Conservation (phyloP, 2,329 filamentous ascomycete species). For the Alternaria sp. region DNA sequence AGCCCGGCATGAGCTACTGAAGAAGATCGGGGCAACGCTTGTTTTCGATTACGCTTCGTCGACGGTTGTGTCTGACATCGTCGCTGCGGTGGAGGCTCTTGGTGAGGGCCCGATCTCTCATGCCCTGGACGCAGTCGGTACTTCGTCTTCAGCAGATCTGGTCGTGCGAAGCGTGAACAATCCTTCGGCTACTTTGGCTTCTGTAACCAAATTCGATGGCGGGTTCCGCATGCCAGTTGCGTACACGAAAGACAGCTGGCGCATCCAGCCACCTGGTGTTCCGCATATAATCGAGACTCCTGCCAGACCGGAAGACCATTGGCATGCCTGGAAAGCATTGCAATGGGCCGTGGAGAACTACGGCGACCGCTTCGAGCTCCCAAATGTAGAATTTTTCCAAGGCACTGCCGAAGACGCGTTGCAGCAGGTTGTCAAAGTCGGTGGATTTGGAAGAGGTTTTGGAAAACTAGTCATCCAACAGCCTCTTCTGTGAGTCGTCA, state of each 20-base stretch:
- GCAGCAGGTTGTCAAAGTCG: neutral
- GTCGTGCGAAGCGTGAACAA: neutral
- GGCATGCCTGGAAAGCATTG: neutral
- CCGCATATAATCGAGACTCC: neutral
- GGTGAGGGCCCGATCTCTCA: neutral
- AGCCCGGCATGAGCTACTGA: conserved; percentile 8
- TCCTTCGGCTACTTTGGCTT: neutral
- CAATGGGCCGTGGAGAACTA: conserved; percentile 8
- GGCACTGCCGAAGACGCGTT: conserved; percentile 5
- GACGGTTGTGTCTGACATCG: conserved; percentile 3
- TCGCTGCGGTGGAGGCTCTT: conserved; percentile 3
- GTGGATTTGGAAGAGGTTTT: neutral
- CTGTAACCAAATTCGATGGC: conserved; percentile 1
- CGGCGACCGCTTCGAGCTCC: neutral
- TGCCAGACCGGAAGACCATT: neutral
- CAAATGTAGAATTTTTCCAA: neutral
- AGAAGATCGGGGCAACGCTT: conserved; percentile 12
- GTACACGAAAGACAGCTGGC: neutral
- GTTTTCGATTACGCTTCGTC: conserved; percentile 13
- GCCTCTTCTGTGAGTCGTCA: neutral
- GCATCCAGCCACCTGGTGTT: neutral
- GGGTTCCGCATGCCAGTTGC: neutral
- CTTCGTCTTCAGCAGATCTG: neutral
- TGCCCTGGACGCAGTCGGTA: conserved; percentile 2
- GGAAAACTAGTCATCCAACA: conserved; percentile 6